phyloP scores from a whole-genome alignment of 768 basidiomycete genomes.

The Tubosaeta sp. region DNA sequence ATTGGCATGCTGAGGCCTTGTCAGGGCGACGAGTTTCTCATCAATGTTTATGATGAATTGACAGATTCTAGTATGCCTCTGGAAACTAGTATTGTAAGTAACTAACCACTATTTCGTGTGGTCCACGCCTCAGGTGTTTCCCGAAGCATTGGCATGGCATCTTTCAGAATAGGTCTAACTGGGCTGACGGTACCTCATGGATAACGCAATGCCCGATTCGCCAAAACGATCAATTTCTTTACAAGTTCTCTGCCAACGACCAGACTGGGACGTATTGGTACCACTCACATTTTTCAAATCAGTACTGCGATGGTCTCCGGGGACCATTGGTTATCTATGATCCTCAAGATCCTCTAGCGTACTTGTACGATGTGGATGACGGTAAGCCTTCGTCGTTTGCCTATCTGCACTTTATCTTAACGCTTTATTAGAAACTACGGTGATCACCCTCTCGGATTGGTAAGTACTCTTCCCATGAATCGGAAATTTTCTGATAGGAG shows the following conservation, averaged over 20 bases:
- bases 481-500: too few relatives aligned
- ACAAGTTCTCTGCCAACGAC: background rate
- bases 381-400: background rate
- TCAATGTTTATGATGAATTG: background rate
- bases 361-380: background rate
- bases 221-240: background rate
- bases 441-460: background rate
- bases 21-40: too few relatives aligned
- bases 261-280: conserved; percentile 1
- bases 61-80: background rate
- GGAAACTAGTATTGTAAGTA: background rate
- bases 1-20: too few relatives aligned
- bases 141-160: background rate
- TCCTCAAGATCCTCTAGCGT: background rate
- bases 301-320: background rate
- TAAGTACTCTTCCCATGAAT: background rate
- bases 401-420: too few relatives aligned
- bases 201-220: background rate
- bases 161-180: background rate
- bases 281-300: background rate
- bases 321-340: background rate
- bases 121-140: too few relatives aligned
- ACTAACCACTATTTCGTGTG: too few relatives aligned
- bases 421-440: background rate
- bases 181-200: background rate